Base-by-base conservation (phyloP, 1,139 yeast genomes). In the Taphrina pruni region DNA sequence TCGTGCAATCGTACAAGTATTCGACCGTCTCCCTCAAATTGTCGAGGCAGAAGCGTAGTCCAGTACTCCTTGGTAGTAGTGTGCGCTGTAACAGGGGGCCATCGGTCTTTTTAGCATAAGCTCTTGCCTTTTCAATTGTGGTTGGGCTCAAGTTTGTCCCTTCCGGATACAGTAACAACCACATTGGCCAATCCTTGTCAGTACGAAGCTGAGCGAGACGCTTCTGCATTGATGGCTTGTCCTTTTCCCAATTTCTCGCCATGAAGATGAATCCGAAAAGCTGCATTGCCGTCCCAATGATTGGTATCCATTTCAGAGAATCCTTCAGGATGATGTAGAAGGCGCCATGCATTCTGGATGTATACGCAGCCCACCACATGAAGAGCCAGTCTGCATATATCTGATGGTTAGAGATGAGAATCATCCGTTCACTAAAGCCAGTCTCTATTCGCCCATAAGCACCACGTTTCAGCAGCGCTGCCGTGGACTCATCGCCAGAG, bases 231-330 rank as follows among this genome's bases (percentile, higher is more conserved):
- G 81, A 81, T 14, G 83, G 75, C 75, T 86, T 86, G 77, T 94
- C 99, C 8, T 80, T 79, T 26, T 84, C 88, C 99, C 99, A 94
- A 74, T 89, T 90, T 66, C 66, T 26, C 41, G 65, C 65, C 55
- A 66, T 43, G 51, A 66, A 66, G 73, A 93, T 85, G 77, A 94
- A 94, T 64, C 86, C 84, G 78, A 82, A 94, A 74, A 86, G 86
- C 66, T 79, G 83, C 98, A 94, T 94, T 11, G 98, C 98, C 77
- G 84, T 86, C 1, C 99, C 98, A 70, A 91, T 77, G 1, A 94
- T 71, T 0, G 99, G 99, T 32, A 93, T 79, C 43, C 82, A 84
- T 65, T 85, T 83, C 72, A 94, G 79, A 38, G 96, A 93, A 74
- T 89, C 89, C 78, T 94, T 88, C 75, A 94, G 83, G 73, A 93